Evolutionary conservation across 805 yeast genomes (phyloP), one percentile per base, ranked within the genome.

Genomic region (Sugiyamaella chiloensis): DNA sequence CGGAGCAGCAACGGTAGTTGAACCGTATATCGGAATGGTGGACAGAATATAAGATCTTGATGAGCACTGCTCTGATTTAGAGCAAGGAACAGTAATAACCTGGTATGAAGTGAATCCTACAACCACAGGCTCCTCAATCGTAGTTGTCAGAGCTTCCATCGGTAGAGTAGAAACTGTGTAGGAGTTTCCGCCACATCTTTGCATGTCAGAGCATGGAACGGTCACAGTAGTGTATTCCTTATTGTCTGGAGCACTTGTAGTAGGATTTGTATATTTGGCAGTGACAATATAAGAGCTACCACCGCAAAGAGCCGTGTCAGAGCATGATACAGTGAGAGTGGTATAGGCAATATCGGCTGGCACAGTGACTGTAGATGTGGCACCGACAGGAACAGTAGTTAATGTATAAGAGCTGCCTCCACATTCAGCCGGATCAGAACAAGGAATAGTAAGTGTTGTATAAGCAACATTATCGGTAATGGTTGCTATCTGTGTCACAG

Each of bases 201-300:
- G 17, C 6, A 17, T 11, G 14, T 31, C 19, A 31, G 36, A 31
- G 14, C 36, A 31, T 31, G 7, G 54, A 7, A 44, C 47, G 2
- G 53, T 46, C 9, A 44, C 48, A 4, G 52, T 44, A 14, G 51
- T 44, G 3, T 41, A 46, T 9, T 34, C 31, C 2, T 39, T 36
- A 3, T 40, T 4, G 8, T 21, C 37, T 24, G 35, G n/a, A n/a
- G n/a, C n/a, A 16, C 36, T 31, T 16, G 7, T 6, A n/a, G n/a
- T 39, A 8, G 16, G 26, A 20, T 37, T 26, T 2, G 46, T 11
- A 6, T 24, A 20, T n/a, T 27, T 16, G 7, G 37, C 40, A 8
- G 47, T 17, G 16, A 20, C 14, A 31, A 35, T 17, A 31, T 16
- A 27, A 4, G 43, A 31, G 19, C 11, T 9, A 2, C 31, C 23